Percentiles rank a stretch among this genome's conserved stretches.
Conservation (phyloP, 2,329 filamentous ascomycete genomes). For the Sarocladium oryzae region DNA sequence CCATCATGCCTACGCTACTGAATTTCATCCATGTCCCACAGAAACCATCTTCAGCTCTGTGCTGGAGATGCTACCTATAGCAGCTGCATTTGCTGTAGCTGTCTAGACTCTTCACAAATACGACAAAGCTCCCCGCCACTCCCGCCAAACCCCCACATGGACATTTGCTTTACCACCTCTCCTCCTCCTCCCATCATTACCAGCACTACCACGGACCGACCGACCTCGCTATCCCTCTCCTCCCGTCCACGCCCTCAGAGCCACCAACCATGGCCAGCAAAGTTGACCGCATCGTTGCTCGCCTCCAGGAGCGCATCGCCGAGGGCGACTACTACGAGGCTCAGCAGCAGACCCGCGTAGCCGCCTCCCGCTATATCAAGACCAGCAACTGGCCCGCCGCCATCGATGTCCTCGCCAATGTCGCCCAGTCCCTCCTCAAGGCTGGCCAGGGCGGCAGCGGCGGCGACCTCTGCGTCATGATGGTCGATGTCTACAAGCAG, state of each 20-base stretch:
- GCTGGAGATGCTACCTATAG: no score
- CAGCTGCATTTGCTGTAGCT: no score
- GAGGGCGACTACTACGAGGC: constrained; percentile 97
- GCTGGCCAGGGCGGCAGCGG: constrained; percentile 92
- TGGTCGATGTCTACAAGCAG: constrained; percentile 88
- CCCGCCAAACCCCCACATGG: no score
- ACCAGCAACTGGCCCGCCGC: constrained; percentile 76
- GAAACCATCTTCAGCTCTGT: no score
- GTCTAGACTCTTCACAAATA: no score
- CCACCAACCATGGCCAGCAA: constrained; percentile 30
- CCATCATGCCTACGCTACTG: no score
- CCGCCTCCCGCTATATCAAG: constrained; percentile 91
- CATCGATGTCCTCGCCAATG: constrained; percentile 77
- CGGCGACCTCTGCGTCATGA: constrained; percentile 79
- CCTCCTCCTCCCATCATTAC: not conserved
- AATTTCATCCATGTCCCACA: no score
- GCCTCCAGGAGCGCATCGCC: constrained; percentile 77
- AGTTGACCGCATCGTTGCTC: constrained; percentile 46
- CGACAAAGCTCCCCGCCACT: not conserved
- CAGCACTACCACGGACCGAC: not conserved
- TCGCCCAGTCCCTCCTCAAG: constrained; percentile 78
- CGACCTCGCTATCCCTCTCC: not conserved
- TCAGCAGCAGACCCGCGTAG: constrained; percentile 94
- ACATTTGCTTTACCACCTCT: no score
- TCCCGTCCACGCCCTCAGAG: not conserved